phyloP scores from a whole-genome alignment of 2,329 filamentous ascomycete species.

The Aspergillus pseudoglaucus region DNA sequence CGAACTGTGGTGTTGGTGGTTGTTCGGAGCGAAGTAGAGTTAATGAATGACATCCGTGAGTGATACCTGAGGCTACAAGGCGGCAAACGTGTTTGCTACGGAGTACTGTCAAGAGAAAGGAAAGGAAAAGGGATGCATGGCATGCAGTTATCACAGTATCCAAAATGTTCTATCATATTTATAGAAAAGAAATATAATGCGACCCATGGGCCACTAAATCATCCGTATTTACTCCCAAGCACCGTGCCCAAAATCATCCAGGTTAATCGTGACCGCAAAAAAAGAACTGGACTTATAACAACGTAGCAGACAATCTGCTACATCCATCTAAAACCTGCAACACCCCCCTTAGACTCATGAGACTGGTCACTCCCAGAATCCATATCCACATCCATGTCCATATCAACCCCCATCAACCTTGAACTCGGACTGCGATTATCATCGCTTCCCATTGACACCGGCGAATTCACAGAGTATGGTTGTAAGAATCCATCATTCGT shows the following conservation, averaged over 20 bases:
- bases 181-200: background rate
- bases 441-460: slow-evolving; percentile 14
- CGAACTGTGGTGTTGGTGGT: background rate
- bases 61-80: background rate
- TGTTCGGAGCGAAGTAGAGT: background rate
- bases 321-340: slow-evolving; percentile 28
- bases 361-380: slow-evolving; percentile 21
- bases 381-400: slow-evolving; percentile 28
- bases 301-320: slow-evolving; percentile 6
- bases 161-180: background rate
- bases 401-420: slow-evolving; percentile 16
- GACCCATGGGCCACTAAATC: no score
- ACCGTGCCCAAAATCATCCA: no score
- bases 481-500: slow-evolving; percentile 13
- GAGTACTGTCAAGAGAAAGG: no score
- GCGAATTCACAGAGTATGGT: slow-evolving; percentile 10
- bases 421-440: slow-evolving; percentile 16
- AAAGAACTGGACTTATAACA: background rate
- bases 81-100: background rate
- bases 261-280: no score
- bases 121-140: no score
- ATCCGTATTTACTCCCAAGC: no score
- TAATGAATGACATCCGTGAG: background rate
- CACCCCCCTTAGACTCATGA: slow-evolving; percentile 17
- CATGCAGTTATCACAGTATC: no score